Evolutionary conservation across 2,329 filamentous ascomycete species (phyloP), one percentile per base, ranked within the genome.

Genomic region (Beauveria caledonica): DNA sequence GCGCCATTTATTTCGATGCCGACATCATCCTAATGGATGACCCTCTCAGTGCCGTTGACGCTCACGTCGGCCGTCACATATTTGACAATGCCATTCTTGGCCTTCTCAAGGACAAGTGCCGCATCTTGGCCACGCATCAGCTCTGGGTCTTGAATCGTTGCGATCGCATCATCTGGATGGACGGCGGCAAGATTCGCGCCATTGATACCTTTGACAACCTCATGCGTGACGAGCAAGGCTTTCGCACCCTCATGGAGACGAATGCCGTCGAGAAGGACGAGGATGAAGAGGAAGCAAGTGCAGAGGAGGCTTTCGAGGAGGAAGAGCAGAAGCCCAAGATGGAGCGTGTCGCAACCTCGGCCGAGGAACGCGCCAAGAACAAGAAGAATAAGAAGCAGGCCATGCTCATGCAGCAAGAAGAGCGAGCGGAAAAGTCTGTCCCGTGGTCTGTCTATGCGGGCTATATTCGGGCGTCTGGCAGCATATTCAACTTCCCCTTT

Each of bases 21-120:
- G 84, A 87, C 61, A 81, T 88, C 55, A 80, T 88, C 21, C 77
- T 89, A 29, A 85, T 88, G 81, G 86, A 89, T 65, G 86, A 89
- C 63, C 85, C 86, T 1, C 74, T 89, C 1, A 86, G 83, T 51
- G 86, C 86, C 2, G 86, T 89, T 3, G 86, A 89, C 66, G 85
- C 86, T 21, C 86, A 88, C 63, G 86, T 88, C 44, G 86, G 86
- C 13, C 80, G 84, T 1, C 86, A 88, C 68, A 87, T 99, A 67
- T 96, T 97, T 76, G 93, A 97, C 72, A 87, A 96, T 62, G 93
- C 93, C 45, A 97, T 99, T 58, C 86, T 92, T 61, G 93, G 93
- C 8, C 79, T 97, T 10, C 79, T 97, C 58, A 90, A 89, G 67
- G 83, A 93, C 74, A 97, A 97, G 73, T 94, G 91, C 69, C 84